Base-by-base conservation (phyloP, 352 stramenopile species). In the Phytophthora lateralis region DNA sequence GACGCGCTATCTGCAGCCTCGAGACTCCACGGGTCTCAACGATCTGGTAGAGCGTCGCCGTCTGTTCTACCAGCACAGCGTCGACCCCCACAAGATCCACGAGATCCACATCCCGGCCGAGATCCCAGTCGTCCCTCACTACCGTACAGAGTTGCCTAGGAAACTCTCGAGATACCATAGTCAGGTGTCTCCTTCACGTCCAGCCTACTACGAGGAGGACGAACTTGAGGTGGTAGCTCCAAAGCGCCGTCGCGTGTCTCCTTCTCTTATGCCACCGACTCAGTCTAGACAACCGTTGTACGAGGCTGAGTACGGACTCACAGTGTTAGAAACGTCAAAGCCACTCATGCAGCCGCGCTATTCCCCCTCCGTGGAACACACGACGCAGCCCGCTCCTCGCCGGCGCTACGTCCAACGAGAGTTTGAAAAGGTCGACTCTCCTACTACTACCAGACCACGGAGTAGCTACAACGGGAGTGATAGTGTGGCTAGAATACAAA, bases 271-370 rank as follows among this genome's bases (percentile, higher is more conserved):
- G 15, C 35, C 35, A 9, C 11, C 12, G 35, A 7, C 5, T 41
- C 35, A 3, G 15, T n/a, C 35, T 35, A 24, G 37, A 20, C 38
- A 60, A 9, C 39, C 57, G 15, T 41, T 72, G 1, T 64, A 68
- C 35, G 58, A 63, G 11, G 15, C 45, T 0, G 51, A 63, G 41
- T 68, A 64, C 35, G 58, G 52, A 11, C 46, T 68, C 3, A 29
- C 39, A 0, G 34, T 55, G 26, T 15, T 72, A 6, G 58, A 72
- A 35, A 68, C 55, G 11, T 51, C 63, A n/a, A 59, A 56, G 39
- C 34, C 58, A 5, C 39, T 58, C 27, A 43, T 51, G 38, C 38
- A 15, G 0, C 27, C 44, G 2, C 57, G 56, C 1, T 62, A 47
- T 35, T 10, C 43, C 21, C 2, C 37, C 21, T 39, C 9, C 7